Evolutionary conservation across 768 basidiomycete genomes (phyloP).

Genomic region (Gyrodon lividus): DNA sequence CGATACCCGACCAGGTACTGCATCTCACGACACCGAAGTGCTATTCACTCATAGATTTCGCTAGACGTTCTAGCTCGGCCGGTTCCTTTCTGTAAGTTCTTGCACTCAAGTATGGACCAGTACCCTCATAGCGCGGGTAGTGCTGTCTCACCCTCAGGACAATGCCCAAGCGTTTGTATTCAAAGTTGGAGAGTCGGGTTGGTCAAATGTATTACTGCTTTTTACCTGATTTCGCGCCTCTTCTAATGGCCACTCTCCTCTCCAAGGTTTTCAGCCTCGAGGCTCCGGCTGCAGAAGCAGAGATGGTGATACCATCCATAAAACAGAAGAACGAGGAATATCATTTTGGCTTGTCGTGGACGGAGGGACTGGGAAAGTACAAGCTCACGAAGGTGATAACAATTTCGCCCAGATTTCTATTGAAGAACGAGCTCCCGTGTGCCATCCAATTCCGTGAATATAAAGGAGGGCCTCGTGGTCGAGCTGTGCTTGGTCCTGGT

Average conservation of each 20-base stretch:
- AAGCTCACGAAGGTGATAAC: conserved; percentile 94
- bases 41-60: conserved; percentile 6
- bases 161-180: conserved; percentile 84
- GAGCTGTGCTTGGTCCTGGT: conserved; percentile 60
- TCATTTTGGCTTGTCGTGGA: conserved; percentile 88
- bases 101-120: conserved; percentile 1
- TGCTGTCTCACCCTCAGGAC: conserved; percentile 82
- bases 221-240: not conserved
- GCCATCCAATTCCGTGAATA: conserved; percentile 84
- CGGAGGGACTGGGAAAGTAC: conserved; percentile 95
- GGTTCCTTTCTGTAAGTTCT: conserved; percentile 75
- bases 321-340: conserved; percentile 63
- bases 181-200: conserved; percentile 75
- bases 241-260: conserved; percentile 8
- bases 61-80: conserved; percentile 51
- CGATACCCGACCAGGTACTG: conserved; percentile 59
- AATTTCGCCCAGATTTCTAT: conserved; percentile 83
- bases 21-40: conserved; percentile 12
- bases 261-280: conserved; percentile 81
- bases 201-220: conserved; percentile 71
- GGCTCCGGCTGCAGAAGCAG: conserved; percentile 87
- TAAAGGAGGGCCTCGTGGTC: conserved; percentile 63
- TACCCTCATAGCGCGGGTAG: conserved; percentile 38
- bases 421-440: conserved; percentile 76
- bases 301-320: conserved; percentile 66